Conservation (phyloP, 1,284 basidiomycete species). For the Trametes polyzona region DNA sequence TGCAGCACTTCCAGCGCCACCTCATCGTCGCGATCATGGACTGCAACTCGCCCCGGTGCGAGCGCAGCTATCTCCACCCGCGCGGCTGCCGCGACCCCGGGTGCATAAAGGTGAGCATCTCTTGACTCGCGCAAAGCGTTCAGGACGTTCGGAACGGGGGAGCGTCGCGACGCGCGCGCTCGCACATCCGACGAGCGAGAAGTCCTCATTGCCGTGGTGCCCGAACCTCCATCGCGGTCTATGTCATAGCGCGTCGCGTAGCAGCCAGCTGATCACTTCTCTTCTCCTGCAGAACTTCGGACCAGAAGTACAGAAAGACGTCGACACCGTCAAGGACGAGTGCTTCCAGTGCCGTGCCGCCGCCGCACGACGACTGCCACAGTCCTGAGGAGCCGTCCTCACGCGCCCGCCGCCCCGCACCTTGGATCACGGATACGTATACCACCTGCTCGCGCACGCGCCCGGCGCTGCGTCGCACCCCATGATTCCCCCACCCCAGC, state of each 20-base stretch:
- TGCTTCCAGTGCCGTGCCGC: slow-evolving; percentile 45
- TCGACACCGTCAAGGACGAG: slow-evolving; percentile 44
- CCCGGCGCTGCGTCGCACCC: slow-evolving; percentile 8
- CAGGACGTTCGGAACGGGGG: not conserved
- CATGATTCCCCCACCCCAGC: not conserved
- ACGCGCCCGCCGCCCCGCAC: not conserved
- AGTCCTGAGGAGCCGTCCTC: slow-evolving; percentile 28
- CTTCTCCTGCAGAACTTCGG: slow-evolving; percentile 39
- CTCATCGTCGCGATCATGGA: slow-evolving; percentile 70
- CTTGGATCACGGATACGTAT: not conserved
- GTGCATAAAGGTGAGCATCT: slow-evolving; percentile 52
- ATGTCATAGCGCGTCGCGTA: not conserved
- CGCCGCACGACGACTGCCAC: slow-evolving; percentile 36
- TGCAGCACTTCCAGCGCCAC: slow-evolving; percentile 75
- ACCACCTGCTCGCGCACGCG: slow-evolving; percentile 4
- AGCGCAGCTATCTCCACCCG: slow-evolving; percentile 64
- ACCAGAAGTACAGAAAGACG: slow-evolving; percentile 42
- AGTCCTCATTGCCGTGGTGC: not conserved
- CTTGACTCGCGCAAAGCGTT: slow-evolving; percentile 31
- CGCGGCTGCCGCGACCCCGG: slow-evolving; percentile 51
- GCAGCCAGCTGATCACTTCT: not conserved
- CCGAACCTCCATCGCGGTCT: not conserved
- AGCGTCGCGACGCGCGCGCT: not conserved
- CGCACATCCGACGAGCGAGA: no score
- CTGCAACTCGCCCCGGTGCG: slow-evolving; percentile 62